Evolutionary conservation across 352 stramenopile species (phyloP).

Genomic region (Globisporangium ultimum): DNA sequence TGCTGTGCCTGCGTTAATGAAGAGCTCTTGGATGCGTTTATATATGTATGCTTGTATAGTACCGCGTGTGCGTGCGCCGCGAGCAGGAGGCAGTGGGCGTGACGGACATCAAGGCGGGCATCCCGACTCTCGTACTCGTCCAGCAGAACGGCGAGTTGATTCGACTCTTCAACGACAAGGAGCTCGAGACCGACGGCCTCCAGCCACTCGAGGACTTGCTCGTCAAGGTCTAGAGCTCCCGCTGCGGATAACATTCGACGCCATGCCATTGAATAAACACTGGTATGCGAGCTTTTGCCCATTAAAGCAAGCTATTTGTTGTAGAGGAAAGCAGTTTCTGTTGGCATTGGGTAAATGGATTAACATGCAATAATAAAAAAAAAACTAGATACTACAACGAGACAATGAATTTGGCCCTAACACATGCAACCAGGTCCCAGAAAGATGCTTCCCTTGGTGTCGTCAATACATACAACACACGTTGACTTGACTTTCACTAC

Average conservation of each 20-base stretch:
- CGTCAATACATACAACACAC: neutral
- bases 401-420: too few species aligned
- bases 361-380: too few species aligned
- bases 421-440: too few species aligned
- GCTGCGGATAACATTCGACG: neutral
- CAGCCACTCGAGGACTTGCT: constrained; percentile 2
- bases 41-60: constrained; percentile 19
- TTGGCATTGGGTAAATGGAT: too few species aligned
- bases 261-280: neutral
- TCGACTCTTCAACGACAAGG: constrained; percentile 12
- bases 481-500: constrained; percentile 2
- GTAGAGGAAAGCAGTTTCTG: too few species aligned
- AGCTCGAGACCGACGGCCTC: constrained; percentile 10
- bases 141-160: constrained; percentile 15
- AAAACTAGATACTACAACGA: too few species aligned
- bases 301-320: too few species aligned
- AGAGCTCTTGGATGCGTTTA: too few species aligned
- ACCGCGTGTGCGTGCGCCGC: constrained; percentile 65
- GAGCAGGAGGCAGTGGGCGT: constrained; percentile 41
- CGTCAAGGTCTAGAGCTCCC: neutral
- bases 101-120: constrained; percentile 19
- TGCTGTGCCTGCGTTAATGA: too few species aligned
- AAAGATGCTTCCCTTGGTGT: too few species aligned
- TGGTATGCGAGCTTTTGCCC: too few species aligned
- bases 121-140: constrained; percentile 23